A percentile compares a stretch with the other conserved stretches of the same genome.
Evolutionary conservation across 345 rosid genomes (phyloP).

Genomic region (Raphanus raphanistrum): DNA sequence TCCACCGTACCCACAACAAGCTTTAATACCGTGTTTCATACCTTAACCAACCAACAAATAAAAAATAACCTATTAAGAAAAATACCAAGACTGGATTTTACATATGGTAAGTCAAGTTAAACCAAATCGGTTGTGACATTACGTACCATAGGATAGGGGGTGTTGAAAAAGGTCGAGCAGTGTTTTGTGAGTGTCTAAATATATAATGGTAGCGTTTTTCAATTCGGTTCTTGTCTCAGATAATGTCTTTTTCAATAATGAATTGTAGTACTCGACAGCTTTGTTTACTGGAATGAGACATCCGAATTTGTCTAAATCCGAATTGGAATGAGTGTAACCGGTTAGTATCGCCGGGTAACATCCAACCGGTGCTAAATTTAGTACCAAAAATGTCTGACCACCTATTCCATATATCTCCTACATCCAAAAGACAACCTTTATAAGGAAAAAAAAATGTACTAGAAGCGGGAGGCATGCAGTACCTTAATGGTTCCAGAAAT

Average conservation of each 20-base stretch:
- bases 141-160: conserved; percentile 57
- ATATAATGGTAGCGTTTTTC: conserved; percentile 47
- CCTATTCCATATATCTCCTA: conserved; percentile 68
- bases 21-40: conserved; percentile 53
- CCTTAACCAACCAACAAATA: conserved; percentile 38
- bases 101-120: not conserved
- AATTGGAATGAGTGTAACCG: conserved; percentile 41
- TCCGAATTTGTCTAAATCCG: conserved; percentile 61
- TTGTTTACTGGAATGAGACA: conserved; percentile 62
- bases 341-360: conserved; percentile 70
- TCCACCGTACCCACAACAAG: conserved; percentile 86
- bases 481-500: conserved; percentile 60
- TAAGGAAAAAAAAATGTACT: not conserved
- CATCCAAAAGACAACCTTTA: not conserved
- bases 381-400: conserved; percentile 64
- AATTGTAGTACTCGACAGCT: conserved; percentile 59
- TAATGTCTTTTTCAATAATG: conserved; percentile 47
- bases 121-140: not conserved
- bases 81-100: not conserved
- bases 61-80: not conserved
- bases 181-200: conserved; percentile 54
- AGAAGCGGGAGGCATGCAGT: not conserved
- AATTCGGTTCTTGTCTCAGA: conserved; percentile 42
- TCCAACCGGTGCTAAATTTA: conserved; percentile 78
- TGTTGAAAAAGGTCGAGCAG: conserved; percentile 59